A percentile compares a stretch with the other conserved stretches of the same genome.
Evolutionary conservation across 441 rosid genomes (phyloP).

Genomic region (Iberis amara): DNA sequence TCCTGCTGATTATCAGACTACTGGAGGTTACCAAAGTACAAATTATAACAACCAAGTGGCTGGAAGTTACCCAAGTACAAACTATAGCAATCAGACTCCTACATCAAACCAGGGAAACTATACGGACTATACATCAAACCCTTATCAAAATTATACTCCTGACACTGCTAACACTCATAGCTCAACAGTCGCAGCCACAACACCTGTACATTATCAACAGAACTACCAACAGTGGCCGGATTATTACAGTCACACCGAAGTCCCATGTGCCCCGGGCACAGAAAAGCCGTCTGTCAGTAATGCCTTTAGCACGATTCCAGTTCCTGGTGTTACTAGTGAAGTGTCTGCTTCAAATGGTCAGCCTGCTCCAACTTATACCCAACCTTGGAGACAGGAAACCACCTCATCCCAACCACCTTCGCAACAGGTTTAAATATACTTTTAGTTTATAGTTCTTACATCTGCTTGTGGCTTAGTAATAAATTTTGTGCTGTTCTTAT

Average conservation of each 20-base stretch:
- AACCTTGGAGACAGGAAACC: constrained; percentile 71
- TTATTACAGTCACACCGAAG: constrained; percentile 88
- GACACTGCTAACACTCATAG: constrained; percentile 50
- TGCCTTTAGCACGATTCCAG: constrained; percentile 51
- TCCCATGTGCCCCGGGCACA: constrained; percentile 95
- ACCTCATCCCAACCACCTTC: constrained; percentile 48
- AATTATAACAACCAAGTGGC: constrained; percentile 66
- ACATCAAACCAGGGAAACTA: constrained; percentile 66
- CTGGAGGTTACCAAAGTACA: constrained; percentile 82
- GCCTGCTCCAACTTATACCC: constrained; percentile 41
- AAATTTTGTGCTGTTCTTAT: constrained; percentile 1
- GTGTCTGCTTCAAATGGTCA: constrained; percentile 56
- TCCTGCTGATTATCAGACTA: constrained; percentile 99
- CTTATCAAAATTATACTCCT: constrained; percentile 56
- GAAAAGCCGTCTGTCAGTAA: constrained; percentile 61
- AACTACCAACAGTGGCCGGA: constrained; percentile 82
- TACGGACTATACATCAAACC: constrained; percentile 56
- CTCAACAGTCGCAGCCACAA: constrained; percentile 46
- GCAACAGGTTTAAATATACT: constrained; percentile 52
- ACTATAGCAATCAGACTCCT: constrained; percentile 60
- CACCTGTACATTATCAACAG: constrained; percentile 65
- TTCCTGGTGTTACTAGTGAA: constrained; percentile 51
- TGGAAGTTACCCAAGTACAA: constrained; percentile 73
- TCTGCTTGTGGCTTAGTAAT: constrained; percentile 5
- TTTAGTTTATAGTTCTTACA: not conserved